These are phyloP conservation scores for Camellia granthamiana DNA, from an alignment of 148 eudicot genomes.

Conservation along the genomic window DNA sequence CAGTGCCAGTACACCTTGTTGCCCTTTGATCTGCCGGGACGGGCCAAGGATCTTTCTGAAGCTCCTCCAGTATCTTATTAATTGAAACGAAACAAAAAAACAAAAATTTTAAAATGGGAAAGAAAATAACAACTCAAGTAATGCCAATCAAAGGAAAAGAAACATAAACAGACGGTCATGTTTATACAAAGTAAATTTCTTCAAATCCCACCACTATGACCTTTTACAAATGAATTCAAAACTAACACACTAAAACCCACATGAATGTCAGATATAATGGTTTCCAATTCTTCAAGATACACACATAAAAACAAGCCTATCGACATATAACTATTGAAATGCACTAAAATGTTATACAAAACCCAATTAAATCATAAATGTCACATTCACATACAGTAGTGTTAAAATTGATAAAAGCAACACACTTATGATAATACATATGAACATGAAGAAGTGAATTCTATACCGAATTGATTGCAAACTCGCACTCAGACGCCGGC, in stretches of 20 bases:
- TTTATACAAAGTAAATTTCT: neutral
- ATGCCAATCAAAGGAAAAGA: constrained; percentile 7
- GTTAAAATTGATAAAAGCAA: neutral
- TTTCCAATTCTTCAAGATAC: neutral
- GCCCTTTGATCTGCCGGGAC: constrained; percentile 81
- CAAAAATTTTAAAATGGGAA: neutral
- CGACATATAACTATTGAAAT: too few relatives aligned
- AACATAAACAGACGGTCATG: neutral
- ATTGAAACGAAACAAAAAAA: constrained; percentile 9
- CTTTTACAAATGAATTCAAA: neutral
- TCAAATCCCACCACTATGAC: neutral
- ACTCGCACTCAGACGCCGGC: constrained; percentile 91
- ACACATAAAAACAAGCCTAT: neutral
- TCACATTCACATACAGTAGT: neutral
- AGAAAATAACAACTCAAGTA: neutral
- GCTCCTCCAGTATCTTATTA: constrained; percentile 81
- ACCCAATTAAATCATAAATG: neutral
- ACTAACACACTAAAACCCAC: neutral
- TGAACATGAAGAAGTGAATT: neutral
- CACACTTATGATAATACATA: neutral
- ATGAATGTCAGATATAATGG: neutral
- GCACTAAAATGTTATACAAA: neutral
- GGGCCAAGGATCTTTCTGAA: constrained; percentile 97
- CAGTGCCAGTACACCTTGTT: constrained; percentile 85
- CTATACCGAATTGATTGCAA: constrained; percentile 76